Conservation (phyloP, 2,329 filamentous ascomycete genomes). For the Botrytis medusae region DNA sequence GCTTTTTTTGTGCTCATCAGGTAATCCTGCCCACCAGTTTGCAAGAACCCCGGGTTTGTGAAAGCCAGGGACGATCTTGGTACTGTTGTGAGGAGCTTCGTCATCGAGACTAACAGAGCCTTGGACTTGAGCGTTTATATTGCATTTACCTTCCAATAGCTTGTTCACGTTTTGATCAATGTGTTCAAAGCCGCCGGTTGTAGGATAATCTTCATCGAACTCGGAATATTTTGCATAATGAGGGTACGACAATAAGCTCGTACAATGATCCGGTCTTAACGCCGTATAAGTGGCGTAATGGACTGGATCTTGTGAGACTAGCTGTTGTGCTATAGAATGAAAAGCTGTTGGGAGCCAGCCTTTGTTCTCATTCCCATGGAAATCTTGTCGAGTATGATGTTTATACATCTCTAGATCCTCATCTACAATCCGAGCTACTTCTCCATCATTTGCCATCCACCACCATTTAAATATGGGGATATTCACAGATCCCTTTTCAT, state of each 20-base stretch:
- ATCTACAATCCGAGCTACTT: neutral
- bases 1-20: neutral
- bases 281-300: neutral
- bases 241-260: neutral
- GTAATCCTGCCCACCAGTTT: neutral
- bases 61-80: constrained; percentile 7
- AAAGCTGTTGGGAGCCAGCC: constrained; percentile 3
- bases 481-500: neutral
- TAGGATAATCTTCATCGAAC: neutral
- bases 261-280: constrained; percentile 4
- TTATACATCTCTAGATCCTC: constrained; percentile 8
- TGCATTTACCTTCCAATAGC: neutral
- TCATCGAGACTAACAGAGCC: neutral
- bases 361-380: neutral
- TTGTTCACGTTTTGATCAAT: neutral
- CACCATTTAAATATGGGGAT: constrained; percentile 1
- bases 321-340: neutral
- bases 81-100: neutral
- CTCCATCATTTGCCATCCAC: neutral
- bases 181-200: neutral
- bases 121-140: neutral
- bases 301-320: constrained; percentile 1
- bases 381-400: neutral
- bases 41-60: neutral
- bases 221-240: constrained; percentile 2